phyloP scores from a whole-genome alignment of 306 rosid genomes.

The Trifolium repens region DNA sequence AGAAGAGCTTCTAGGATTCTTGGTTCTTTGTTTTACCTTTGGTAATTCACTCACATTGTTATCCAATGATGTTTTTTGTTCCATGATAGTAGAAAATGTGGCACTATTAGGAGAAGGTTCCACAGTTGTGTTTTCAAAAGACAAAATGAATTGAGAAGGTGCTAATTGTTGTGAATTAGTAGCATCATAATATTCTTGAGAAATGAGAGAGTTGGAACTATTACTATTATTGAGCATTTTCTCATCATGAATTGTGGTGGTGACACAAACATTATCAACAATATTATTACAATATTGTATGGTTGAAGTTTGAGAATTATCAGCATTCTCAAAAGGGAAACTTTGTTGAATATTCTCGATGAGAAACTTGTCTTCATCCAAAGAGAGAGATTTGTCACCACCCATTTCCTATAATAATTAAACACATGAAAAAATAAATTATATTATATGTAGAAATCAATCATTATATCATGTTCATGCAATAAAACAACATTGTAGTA shows the following conservation, averaged over 20 bases:
- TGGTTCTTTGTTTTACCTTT: not conserved
- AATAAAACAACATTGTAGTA: not conserved
- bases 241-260: not conserved
- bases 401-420: slow-evolving; percentile 34
- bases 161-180: not conserved
- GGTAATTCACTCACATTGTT: slow-evolving; percentile 1
- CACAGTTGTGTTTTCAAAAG: slow-evolving; percentile 32
- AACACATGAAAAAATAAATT: not conserved
- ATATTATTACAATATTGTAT: not conserved
- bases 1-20: slow-evolving; percentile 24
- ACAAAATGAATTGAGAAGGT: slow-evolving; percentile 23
- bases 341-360: not conserved
- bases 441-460: not conserved
- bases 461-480: not conserved
- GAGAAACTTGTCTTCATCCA: slow-evolving; percentile 32
- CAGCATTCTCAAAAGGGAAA: not conserved
- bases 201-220: slow-evolving; percentile 26
- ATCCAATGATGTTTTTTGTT: too few species aligned
- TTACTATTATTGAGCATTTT: not conserved
- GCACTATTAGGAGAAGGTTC: slow-evolving; percentile 4
- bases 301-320: not conserved
- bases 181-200: not conserved
- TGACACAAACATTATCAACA: not conserved
- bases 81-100: not conserved
- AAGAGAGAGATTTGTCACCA: not conserved